A percentile compares a stretch with the other conserved stretches of the same genome.
phyloP scores from a whole-genome alignment of 495 filamentous ascomycete species.

The Aspergillus olivimuriae region DNA sequence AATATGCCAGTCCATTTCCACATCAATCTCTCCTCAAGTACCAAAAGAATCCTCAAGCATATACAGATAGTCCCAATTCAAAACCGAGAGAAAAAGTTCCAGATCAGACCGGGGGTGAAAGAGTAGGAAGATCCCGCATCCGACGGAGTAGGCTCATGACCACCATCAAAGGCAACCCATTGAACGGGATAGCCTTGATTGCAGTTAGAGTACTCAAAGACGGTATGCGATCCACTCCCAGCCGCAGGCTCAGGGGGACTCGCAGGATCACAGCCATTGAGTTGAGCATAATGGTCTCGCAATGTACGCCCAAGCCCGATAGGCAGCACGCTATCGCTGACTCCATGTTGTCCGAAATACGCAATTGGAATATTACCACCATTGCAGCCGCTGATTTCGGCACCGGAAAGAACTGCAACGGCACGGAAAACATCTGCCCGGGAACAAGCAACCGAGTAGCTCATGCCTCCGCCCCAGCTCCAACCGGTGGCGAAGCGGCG shows the following conservation, averaged over 20 bases:
- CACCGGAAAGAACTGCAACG: conserved; percentile 38
- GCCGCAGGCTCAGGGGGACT: conserved; percentile 5
- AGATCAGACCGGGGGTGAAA: not conserved
- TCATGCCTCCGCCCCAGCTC: conserved; percentile 46
- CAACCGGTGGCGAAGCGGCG: conserved; percentile 44
- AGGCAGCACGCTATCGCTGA: conserved; percentile 30
- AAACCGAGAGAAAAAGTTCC: not conserved
- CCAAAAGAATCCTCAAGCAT: not conserved
- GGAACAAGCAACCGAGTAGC: conserved; percentile 38
- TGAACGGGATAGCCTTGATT: conserved; percentile 8
- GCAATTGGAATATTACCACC: conserved; percentile 34
- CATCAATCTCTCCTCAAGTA: no score
- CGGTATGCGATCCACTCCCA: conserved; percentile 7
- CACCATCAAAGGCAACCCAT: conserved; percentile 16
- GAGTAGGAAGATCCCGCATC: not conserved
- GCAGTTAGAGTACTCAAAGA: conserved; percentile 10
- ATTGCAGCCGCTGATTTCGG: conserved; percentile 32
- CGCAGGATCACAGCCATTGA: conserved; percentile 27
- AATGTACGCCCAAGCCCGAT: conserved; percentile 28
- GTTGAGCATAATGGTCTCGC: conserved; percentile 31
- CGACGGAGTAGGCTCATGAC: conserved; percentile 6
- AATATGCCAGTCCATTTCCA: no score
- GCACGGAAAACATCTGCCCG: conserved; percentile 34
- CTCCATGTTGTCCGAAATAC: conserved; percentile 39
- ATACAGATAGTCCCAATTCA: not conserved